These are phyloP conservation scores for Vaccinium vitisidaea DNA, from an alignment of 148 eudicot species.

Conservation along the genomic window DNA sequence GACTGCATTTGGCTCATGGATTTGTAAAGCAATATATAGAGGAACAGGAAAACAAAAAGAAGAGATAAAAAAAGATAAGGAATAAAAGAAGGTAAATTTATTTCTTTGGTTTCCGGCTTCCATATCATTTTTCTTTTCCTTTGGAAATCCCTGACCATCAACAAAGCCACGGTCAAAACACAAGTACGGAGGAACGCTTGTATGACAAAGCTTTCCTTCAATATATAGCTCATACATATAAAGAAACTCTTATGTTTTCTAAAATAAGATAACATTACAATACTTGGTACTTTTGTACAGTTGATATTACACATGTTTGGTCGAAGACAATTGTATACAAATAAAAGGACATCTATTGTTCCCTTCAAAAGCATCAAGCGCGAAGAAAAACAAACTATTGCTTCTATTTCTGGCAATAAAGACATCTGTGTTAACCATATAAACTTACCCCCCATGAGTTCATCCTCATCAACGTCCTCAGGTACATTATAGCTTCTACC, in stretches of 20 bases:
- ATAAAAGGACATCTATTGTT: neutral
- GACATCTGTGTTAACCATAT: neutral
- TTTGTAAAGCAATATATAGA: neutral
- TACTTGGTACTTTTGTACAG: neutral
- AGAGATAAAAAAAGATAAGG: neutral
- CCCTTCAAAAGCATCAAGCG: conserved; percentile 4
- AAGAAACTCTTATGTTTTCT: neutral
- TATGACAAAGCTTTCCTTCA: neutral
- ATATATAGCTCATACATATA: neutral
- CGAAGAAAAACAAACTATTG: neutral
- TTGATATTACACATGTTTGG: neutral
- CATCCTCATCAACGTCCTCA: conserved; percentile 90
- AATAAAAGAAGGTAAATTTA: neutral
- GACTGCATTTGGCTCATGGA: neutral
- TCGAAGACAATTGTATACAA: neutral
- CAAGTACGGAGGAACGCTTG: neutral
- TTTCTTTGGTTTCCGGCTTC: neutral
- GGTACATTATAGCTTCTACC: conserved; percentile 88
- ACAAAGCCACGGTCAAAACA: neutral
- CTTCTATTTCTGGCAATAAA: neutral
- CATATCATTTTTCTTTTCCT: neutral
- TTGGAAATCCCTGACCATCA: neutral
- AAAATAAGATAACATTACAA: neutral
- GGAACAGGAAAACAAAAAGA: neutral
- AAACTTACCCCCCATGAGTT: conserved; percentile 81